A percentile compares a stretch with the other conserved stretches of the same genome.
These are phyloP conservation scores for Tolypocladium amazonense DNA, from an alignment of 2,329 filamentous ascomycete genomes.

Conservation along the genomic window DNA sequence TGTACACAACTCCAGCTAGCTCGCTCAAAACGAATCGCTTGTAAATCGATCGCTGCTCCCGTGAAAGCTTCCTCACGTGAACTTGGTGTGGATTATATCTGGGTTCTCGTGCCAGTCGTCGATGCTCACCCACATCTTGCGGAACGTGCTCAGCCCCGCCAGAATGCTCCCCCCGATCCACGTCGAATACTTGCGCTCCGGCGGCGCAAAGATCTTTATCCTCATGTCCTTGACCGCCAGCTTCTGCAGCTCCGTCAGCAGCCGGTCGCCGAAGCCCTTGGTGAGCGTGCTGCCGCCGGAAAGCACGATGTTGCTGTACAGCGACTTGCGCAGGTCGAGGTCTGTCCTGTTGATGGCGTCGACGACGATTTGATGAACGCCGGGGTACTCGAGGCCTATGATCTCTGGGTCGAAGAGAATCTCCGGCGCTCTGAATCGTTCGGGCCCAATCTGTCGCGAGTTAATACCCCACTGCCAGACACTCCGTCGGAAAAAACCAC, in stretches of 20 bases:
- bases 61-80: slow-evolving; percentile 51
- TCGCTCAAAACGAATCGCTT: neutral
- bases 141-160: slow-evolving; percentile 92
- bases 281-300: slow-evolving; percentile 94
- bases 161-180: slow-evolving; percentile 99
- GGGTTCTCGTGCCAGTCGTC: slow-evolving; percentile 99
- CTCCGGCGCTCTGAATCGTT: slow-evolving; percentile 91
- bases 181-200: slow-evolving; percentile 95
- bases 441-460: slow-evolving; percentile 61
- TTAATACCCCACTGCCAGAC: too few species aligned
- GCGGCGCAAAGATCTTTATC: slow-evolving; percentile 97
- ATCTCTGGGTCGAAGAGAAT: slow-evolving; percentile 97
- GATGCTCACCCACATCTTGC: slow-evolving; percentile 99
- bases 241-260: slow-evolving; percentile 84
- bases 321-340: slow-evolving; percentile 83
- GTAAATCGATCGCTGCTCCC: neutral
- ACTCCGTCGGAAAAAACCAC: neutral
- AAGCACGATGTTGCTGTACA: slow-evolving; percentile 95
- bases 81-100: slow-evolving; percentile 97
- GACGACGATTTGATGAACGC: slow-evolving; percentile 95
- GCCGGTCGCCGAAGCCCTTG: slow-evolving; percentile 88
- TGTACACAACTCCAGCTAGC: neutral
- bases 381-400: slow-evolving; percentile 92
- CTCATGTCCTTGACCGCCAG: slow-evolving; percentile 97
- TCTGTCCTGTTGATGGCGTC: slow-evolving; percentile 93